Conservation (phyloP, 2,329 filamentous ascomycete species). For the Xylariomycetidae sp. region DNA sequence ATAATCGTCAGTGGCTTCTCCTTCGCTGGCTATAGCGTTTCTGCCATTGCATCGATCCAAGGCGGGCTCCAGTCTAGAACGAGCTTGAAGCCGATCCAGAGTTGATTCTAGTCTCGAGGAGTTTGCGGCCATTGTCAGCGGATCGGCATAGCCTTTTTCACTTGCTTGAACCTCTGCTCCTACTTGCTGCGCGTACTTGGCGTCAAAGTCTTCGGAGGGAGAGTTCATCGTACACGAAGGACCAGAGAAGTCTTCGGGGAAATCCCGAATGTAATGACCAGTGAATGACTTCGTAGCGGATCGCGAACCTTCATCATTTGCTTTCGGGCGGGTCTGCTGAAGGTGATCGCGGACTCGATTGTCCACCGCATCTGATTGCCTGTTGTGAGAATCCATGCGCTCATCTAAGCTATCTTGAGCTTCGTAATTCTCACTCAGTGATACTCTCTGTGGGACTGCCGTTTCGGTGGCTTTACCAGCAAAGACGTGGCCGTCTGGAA, state of each 20-base stretch:
- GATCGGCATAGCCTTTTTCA: constrained; percentile 19
- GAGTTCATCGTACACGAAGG: no score
- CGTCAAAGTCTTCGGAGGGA: constrained; percentile 2
- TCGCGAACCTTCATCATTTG: constrained; percentile 15
- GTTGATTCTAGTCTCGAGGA: constrained; percentile 21
- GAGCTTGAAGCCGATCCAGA: constrained; percentile 18
- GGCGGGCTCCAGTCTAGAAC: constrained; percentile 13
- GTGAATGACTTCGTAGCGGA: constrained; percentile 27
- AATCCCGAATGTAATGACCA: constrained; percentile 45
- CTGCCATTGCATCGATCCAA: constrained; percentile 7
- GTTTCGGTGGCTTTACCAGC: not conserved
- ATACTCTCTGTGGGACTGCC: no score
- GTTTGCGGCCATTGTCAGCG: constrained; percentile 15
- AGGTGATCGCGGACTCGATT: constrained; percentile 19
- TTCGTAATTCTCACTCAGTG: constrained; percentile 5
- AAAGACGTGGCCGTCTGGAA: constrained; percentile 8
- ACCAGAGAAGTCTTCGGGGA: constrained; percentile 43
- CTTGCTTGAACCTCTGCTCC: constrained; percentile 14
- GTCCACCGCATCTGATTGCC: constrained; percentile 25
- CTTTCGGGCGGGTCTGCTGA: constrained; percentile 14
- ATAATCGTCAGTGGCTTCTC: constrained; percentile 34
- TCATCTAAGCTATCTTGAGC: constrained; percentile 23
- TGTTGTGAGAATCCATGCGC: constrained; percentile 23
- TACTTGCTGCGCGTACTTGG: constrained; percentile 5
- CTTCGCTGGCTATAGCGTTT: not conserved